phyloP scores from a whole-genome alignment of 768 basidiomycete genomes.

The Kwoniella botswanensis region DNA sequence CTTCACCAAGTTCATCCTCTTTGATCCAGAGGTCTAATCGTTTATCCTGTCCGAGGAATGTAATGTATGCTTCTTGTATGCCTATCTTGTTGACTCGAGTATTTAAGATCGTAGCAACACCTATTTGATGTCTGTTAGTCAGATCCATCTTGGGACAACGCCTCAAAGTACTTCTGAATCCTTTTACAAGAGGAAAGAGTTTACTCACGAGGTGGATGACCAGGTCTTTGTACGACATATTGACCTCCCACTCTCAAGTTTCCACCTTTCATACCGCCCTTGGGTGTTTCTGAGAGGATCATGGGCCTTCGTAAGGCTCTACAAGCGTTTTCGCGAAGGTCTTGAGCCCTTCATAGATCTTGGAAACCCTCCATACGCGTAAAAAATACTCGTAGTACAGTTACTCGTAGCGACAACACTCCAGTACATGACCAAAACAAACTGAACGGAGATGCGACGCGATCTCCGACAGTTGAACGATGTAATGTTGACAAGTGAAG shows the following conservation, averaged over 20 bases:
- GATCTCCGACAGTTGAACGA: slow-evolving; percentile 5
- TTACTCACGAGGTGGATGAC: slow-evolving; percentile 30
- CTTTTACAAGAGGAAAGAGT: background rate
- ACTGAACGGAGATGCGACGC: slow-evolving; percentile 1
- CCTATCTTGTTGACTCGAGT: slow-evolving; percentile 26
- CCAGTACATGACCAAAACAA: background rate
- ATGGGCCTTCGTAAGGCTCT: background rate
- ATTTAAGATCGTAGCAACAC: slow-evolving; percentile 29
- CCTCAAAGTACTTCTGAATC: too few relatives aligned
- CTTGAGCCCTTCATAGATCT: too few relatives aligned
- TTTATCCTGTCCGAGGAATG: slow-evolving; percentile 46
- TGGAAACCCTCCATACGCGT: background rate
- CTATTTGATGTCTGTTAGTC: slow-evolving; percentile 1
- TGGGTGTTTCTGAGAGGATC: background rate
- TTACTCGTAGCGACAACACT: background rate
- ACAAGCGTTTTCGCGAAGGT: too few relatives aligned
- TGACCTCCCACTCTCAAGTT: background rate
- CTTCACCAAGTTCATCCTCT: slow-evolving; percentile 28
- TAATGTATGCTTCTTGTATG: slow-evolving; percentile 39
- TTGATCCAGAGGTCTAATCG: slow-evolving; percentile 46
- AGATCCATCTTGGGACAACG: too few relatives aligned
- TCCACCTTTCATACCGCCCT: background rate
- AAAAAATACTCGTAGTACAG: background rate
- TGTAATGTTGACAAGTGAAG: slow-evolving; percentile 8
- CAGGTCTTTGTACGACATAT: slow-evolving; percentile 14